phyloP scores from a whole-genome alignment of 495 filamentous ascomycete genomes.

The Bombardia bombarda region DNA sequence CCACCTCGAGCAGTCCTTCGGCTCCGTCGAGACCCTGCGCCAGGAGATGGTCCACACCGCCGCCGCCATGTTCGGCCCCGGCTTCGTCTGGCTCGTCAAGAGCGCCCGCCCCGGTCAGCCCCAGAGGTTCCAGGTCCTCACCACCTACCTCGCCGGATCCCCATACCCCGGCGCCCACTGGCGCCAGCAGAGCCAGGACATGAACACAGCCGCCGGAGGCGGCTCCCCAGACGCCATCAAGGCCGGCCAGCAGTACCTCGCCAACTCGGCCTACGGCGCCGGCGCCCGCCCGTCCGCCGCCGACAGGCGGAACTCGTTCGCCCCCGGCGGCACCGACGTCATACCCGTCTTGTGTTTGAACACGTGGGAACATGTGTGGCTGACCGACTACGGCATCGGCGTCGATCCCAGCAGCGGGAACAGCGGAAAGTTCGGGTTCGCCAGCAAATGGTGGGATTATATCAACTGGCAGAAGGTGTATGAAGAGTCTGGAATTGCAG shows the following conservation, averaged over 20 bases:
- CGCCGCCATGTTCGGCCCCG: slow-evolving; percentile 88
- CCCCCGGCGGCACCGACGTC: slow-evolving; percentile 63
- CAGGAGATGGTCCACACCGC: slow-evolving; percentile 75
- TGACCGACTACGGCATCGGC: slow-evolving; percentile 71
- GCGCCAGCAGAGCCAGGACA: slow-evolving; percentile 69
- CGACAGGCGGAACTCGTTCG: slow-evolving; percentile 27
- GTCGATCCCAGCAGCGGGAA: slow-evolving; percentile 8
- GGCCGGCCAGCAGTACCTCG: slow-evolving; percentile 17
- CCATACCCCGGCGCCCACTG: slow-evolving; percentile 80
- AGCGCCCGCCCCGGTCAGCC: slow-evolving; percentile 19
- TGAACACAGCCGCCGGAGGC: slow-evolving; percentile 53
- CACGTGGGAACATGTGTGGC: slow-evolving; percentile 93
- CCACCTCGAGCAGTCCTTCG: slow-evolving; percentile 57
- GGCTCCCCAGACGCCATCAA: slow-evolving; percentile 27
- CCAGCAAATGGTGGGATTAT: slow-evolving; percentile 75
- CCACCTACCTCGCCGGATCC: slow-evolving; percentile 85
- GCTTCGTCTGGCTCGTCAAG: slow-evolving; percentile 89
- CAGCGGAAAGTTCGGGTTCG: slow-evolving; percentile 65
- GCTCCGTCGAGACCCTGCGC: slow-evolving; percentile 72
- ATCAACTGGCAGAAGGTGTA: slow-evolving; percentile 80
- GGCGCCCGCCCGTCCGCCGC: slow-evolving; percentile 31
- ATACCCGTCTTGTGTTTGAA: slow-evolving; percentile 81
- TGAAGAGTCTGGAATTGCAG: slow-evolving; percentile 10
- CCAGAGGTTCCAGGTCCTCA: slow-evolving; percentile 60
- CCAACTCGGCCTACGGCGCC: slow-evolving; percentile 39